Base-by-base conservation (phyloP, 805 yeast species). In the Blastobotrys terrestris region DNA sequence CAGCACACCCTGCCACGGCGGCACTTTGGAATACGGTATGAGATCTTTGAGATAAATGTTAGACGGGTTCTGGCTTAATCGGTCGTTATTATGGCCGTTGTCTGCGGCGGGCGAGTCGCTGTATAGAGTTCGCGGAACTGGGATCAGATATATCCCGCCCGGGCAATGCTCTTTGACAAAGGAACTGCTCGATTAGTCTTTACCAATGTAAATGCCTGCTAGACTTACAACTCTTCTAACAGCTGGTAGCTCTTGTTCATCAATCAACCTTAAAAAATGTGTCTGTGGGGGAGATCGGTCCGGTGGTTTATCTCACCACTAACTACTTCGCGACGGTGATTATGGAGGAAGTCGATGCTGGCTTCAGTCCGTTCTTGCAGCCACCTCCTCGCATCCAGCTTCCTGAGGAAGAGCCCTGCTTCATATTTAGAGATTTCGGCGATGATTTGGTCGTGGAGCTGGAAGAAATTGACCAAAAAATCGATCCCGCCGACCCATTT, bases 1-100 rank as follows among this genome's bases (percentile, higher is more conserved):
- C 6, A 44, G 21, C 31, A 53, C 52, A 5, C 55, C 55, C 49
- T 53, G 55, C 55, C 55, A 53, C 5, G 50, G 48, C n/a, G 50
- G 46, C 11, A 47, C 44, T 19, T 40, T 42, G 20, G 50, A 47
- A 13, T 43, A 41, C 20, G 44, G 20, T 8, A n/a, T 19, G 31
- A 46, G 26, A 11, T 22, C 40, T n/a, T 35, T 43, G 31, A 51
- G 31, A 7, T 11, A 26, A 40, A 31, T 4, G 19, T n/a, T 45
- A 20, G 40, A 35, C 35, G 44, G 20, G 44, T 41, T 19, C 44
- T 41, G 44, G 44, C 44, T 19, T 15, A 19, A 20, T 15, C 44
- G 44, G 20, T 41, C 35, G 11, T 26, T 26, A 26, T 26, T 26
- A 11, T 26, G 35, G 5, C 35, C 35, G 35, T 26, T 11, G n/a